These are phyloP conservation scores for Hypoxylon perforatum DNA, from an alignment of 495 filamentous ascomycete species.

Conservation along the genomic window DNA sequence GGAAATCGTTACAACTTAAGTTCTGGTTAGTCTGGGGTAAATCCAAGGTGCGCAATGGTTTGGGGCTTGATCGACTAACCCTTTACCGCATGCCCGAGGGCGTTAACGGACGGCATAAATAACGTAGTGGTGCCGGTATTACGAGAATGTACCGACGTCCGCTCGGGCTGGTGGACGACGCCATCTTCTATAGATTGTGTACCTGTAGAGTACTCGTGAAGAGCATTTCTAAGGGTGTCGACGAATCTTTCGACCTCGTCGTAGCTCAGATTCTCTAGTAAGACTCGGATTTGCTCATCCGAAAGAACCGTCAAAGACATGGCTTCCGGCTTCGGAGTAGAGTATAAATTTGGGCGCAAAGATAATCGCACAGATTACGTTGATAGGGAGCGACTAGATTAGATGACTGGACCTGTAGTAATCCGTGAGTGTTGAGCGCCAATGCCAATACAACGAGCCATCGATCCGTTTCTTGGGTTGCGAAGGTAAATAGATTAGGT, in stretches of 20 bases:
- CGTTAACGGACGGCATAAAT: conserved; percentile 85
- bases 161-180: conserved; percentile 76
- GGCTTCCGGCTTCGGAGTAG: conserved; percentile 17
- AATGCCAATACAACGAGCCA: conserved; percentile 2
- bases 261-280: conserved; percentile 77
- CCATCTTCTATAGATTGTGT: conserved; percentile 59
- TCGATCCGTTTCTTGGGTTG: conserved; percentile 3
- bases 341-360: too few species aligned
- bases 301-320: conserved; percentile 86
- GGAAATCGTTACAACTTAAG: conserved; percentile 54
- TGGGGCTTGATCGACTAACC: conserved; percentile 49
- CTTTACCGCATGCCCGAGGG: conserved; percentile 61
- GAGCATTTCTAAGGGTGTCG: conserved; percentile 72
- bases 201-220: conserved; percentile 84
- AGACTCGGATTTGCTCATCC: conserved; percentile 71
- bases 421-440: neutral
- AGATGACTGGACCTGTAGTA: conserved; percentile 3
- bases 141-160: conserved; percentile 72
- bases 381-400: conserved; percentile 9
- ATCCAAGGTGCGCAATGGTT: conserved; percentile 2
- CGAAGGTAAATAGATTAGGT: conserved; percentile 4
- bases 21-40: conserved; percentile 15
- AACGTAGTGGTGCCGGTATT: conserved; percentile 82
- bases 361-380: neutral
- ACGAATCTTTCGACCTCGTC: conserved; percentile 77